A percentile compares a stretch with the other conserved stretches of the same genome.
These are phyloP conservation scores for Alternaria postmessia DNA, from an alignment of 2,329 filamentous ascomycete species.

Conservation along the genomic window DNA sequence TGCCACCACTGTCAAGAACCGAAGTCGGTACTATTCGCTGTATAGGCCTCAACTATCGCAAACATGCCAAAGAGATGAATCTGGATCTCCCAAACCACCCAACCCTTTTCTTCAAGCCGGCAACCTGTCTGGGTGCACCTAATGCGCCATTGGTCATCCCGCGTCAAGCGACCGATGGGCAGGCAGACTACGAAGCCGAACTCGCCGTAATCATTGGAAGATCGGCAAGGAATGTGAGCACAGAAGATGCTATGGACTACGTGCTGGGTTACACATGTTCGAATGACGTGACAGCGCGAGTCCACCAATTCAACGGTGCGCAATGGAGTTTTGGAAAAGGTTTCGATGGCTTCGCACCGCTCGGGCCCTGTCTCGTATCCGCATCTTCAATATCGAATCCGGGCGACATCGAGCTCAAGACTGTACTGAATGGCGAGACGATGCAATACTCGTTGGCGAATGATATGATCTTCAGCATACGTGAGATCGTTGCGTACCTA, in stretches of 20 bases:
- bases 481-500: slow-evolving; percentile 54
- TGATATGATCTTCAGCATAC: slow-evolving; percentile 60
- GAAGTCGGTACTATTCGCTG: slow-evolving; percentile 56
- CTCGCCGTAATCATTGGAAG: background rate
- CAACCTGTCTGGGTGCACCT: slow-evolving; percentile 40
- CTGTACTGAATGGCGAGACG: slow-evolving; percentile 55
- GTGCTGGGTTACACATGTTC: background rate
- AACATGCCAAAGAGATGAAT: slow-evolving; percentile 29
- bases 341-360: background rate
- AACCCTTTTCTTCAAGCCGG: slow-evolving; percentile 30
- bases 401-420: slow-evolving; percentile 50
- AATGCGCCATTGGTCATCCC: background rate
- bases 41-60: slow-evolving; percentile 54
- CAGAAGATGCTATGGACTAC: background rate
- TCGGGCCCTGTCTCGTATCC: slow-evolving; percentile 53
- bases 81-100: slow-evolving; percentile 22
- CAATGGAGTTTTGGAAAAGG: background rate
- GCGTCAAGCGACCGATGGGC: background rate
- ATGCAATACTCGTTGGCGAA: slow-evolving; percentile 50
- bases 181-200: background rate
- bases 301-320: background rate
- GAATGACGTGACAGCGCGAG: background rate
- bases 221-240: background rate
- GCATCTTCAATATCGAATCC: slow-evolving; percentile 52
- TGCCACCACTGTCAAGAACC: slow-evolving; percentile 47